Conservation (phyloP, 2,329 filamentous ascomycete genomes). For the Aspergillus luchuensis region DNA sequence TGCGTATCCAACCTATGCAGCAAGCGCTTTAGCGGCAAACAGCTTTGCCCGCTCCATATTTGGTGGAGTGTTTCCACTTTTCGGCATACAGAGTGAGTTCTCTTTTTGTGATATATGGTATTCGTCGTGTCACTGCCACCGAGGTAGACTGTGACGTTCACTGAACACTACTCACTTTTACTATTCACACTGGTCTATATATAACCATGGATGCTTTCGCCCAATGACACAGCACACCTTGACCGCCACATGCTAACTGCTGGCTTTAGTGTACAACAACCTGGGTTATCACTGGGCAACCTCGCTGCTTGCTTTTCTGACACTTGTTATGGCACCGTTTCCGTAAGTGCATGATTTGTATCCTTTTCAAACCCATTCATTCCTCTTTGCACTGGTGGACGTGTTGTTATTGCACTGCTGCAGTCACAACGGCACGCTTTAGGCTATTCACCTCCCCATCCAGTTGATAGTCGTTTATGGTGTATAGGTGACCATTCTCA, state of each 20-base stretch:
- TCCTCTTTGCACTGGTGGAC: background rate
- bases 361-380: background rate
- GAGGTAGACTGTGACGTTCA: too few species aligned
- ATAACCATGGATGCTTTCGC: background rate
- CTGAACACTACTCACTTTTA: too few species aligned
- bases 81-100: slow-evolving; percentile 61
- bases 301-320: slow-evolving; percentile 47
- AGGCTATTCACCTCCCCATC: background rate
- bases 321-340: slow-evolving; percentile 48
- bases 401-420: background rate
- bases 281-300: slow-evolving; percentile 52
- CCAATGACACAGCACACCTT: slow-evolving; percentile 6
- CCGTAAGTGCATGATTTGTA: slow-evolving; percentile 39
- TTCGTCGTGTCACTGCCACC: background rate
- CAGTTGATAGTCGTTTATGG: background rate
- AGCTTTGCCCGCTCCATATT: slow-evolving; percentile 77
- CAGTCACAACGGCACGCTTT: slow-evolving; percentile 7
- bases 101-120: slow-evolving; percentile 1
- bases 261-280: slow-evolving; percentile 47
- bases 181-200: background rate
- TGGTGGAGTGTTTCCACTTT: slow-evolving; percentile 76
- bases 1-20: slow-evolving; percentile 51
- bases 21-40: slow-evolving; percentile 75
- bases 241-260: slow-evolving; percentile 26
- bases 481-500: background rate